These are phyloP conservation scores for Microbotryomycetes sp. DNA, from an alignment of 1,284 basidiomycete species.

Conservation along the genomic window DNA sequence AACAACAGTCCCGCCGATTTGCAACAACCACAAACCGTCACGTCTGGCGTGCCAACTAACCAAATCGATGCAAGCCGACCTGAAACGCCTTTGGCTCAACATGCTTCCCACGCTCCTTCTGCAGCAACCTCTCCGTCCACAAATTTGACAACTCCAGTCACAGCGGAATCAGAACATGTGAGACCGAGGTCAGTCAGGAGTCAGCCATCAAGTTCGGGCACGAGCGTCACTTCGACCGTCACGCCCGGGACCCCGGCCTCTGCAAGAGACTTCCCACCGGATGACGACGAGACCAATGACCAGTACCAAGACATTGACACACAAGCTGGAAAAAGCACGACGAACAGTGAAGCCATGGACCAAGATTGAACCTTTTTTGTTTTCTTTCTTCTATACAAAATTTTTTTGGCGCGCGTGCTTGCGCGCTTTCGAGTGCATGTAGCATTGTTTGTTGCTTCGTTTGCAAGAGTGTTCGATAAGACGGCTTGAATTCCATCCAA, in stretches of 20 bases:
- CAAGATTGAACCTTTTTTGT: too few species aligned
- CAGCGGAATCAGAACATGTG: not conserved
- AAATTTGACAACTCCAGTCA: not conserved
- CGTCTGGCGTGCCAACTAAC: not conserved
- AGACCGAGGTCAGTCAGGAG: slow-evolving; percentile 10
- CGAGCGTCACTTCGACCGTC: slow-evolving; percentile 14
- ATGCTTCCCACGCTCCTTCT: not conserved
- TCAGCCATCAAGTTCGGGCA: slow-evolving; percentile 12
- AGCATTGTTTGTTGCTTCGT: too few species aligned
- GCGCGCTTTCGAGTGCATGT: too few species aligned
- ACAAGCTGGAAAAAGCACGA: too few species aligned
- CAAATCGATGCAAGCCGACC: not conserved
- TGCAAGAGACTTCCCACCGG: too few species aligned
- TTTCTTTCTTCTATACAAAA: too few species aligned
- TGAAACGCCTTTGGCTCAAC: not conserved
- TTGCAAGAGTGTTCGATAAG: too few species aligned
- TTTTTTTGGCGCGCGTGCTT: too few species aligned
- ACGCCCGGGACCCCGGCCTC: slow-evolving; percentile 16
- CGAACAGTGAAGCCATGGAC: too few species aligned
- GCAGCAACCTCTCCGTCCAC: not conserved
- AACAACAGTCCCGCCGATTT: slow-evolving; percentile 5
- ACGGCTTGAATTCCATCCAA: too few species aligned
- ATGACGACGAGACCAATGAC: too few species aligned
- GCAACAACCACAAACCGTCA: not conserved
- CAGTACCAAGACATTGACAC: too few species aligned